A percentile compares a stretch with the other conserved stretches of the same genome.
phyloP scores from a whole-genome alignment of 805 yeast genomes.

The Metschnikowia arizonensis region DNA sequence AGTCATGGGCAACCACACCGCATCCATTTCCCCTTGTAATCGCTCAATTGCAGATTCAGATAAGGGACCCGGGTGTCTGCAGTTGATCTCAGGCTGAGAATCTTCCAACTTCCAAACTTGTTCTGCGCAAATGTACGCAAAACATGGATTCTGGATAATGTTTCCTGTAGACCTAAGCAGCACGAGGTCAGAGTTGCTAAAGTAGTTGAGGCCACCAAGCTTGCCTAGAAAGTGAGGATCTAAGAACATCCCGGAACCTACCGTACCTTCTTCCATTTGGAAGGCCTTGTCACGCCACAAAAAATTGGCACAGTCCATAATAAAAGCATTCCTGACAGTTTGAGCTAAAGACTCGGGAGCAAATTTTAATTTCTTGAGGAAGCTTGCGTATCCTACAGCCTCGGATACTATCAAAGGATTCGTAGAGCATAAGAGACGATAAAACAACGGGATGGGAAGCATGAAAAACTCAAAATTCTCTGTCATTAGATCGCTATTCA shows the following conservation, averaged over 20 bases:
- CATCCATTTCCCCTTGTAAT: conserved; percentile 26
- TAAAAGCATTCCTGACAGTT: conserved; percentile 44
- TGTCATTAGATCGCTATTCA: not conserved
- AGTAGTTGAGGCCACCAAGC: conserved; percentile 27
- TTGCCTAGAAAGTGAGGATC: conserved; percentile 30
- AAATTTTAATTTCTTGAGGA: conserved; percentile 32
- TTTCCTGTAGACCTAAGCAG: conserved; percentile 33
- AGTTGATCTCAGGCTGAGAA: conserved; percentile 22
- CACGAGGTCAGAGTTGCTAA: conserved; percentile 30
- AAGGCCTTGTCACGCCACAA: conserved; percentile 56
- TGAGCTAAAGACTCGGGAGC: conserved; percentile 22
- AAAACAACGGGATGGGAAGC: conserved; percentile 2
- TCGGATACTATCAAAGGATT: conserved; percentile 46
- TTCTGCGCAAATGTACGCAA: conserved; percentile 41
- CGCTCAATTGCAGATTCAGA: conserved; percentile 39
- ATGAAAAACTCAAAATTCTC: not conserved
- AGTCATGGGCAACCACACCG: conserved; percentile 35
- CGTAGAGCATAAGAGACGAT: conserved; percentile 32
- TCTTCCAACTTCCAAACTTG: conserved; percentile 48
- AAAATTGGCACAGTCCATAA: conserved; percentile 53
- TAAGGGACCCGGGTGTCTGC: conserved; percentile 51
- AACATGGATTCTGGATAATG: conserved; percentile 50
- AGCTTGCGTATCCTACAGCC: conserved; percentile 44
- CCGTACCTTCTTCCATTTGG: conserved; percentile 28
- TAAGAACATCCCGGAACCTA: conserved; percentile 38